These are phyloP conservation scores for Pseudogymnoascus pannorum DNA, from an alignment of 2,329 filamentous ascomycete genomes.

Conservation along the genomic window DNA sequence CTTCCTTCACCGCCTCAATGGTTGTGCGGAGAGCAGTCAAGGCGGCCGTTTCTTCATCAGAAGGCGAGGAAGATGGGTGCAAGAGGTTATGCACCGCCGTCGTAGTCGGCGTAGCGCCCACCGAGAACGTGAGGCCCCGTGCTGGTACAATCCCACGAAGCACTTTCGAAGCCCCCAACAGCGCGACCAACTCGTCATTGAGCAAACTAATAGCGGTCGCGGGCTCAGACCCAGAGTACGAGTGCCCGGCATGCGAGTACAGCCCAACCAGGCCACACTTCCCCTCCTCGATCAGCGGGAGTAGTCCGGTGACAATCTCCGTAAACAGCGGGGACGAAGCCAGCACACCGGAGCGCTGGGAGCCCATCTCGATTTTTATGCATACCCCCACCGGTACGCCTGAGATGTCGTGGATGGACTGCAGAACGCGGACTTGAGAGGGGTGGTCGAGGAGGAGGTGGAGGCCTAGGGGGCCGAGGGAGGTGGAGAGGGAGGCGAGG, in stretches of 20 bases:
- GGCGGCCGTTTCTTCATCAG: slow-evolving; percentile 22
- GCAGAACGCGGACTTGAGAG: slow-evolving; percentile 48
- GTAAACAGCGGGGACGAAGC: slow-evolving; percentile 41
- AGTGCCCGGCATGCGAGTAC: slow-evolving; percentile 68
- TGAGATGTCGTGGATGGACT: slow-evolving; percentile 35
- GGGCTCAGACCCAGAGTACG: slow-evolving; percentile 51
- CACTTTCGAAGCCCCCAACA: slow-evolving; percentile 39
- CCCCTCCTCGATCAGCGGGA: slow-evolving; percentile 36
- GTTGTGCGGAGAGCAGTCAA: slow-evolving; percentile 34
- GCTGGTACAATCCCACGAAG: slow-evolving; percentile 21
- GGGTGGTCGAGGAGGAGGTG: slow-evolving; percentile 64
- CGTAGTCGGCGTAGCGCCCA: slow-evolving; percentile 71
- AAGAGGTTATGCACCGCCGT: slow-evolving; percentile 56
- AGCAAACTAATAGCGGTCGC: slow-evolving; percentile 53
- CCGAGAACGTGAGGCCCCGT: slow-evolving; percentile 48
- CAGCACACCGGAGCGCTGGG: slow-evolving; percentile 60
- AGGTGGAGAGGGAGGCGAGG: slow-evolving; percentile 47
- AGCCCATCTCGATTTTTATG: slow-evolving; percentile 70
- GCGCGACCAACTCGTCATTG: slow-evolving; percentile 49
- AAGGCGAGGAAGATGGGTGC: slow-evolving; percentile 18
- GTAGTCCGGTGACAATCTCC: slow-evolving; percentile 38
- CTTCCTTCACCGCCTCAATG: slow-evolving; percentile 33
- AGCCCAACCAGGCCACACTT: slow-evolving; percentile 49
- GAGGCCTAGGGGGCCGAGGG: slow-evolving; percentile 49
- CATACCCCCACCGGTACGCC: slow-evolving; percentile 49